Evolutionary conservation across 129 eudicot genomes (phyloP), one percentile per base, ranked within the genome.

Genomic region (Mikania micrantha): DNA sequence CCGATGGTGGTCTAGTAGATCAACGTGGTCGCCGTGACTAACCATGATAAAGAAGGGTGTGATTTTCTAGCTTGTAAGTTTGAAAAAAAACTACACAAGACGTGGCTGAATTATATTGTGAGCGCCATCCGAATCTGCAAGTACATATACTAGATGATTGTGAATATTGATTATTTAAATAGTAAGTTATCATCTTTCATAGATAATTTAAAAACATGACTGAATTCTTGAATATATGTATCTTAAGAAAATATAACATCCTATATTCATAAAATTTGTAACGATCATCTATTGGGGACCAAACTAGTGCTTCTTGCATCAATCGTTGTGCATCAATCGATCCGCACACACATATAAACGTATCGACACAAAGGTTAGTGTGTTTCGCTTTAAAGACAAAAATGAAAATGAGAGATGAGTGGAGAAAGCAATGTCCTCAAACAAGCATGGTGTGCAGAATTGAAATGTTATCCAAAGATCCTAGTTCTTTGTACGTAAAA

Each of bases 391-490:
- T 15, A 22, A 62, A 66, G 64, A 66, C 40, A 44, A 22, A n/a
- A 64, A 39, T 7, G 13, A 44, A 44, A 65, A 24, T 66, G 71
- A 19, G 28, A 16, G 52, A 66, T 64, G 25, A 56, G 19, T 25
- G 29, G 48, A 61, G 42, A 42, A n/a, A 65, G 57, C 54, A 65
- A 44, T 27, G 70, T 65, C 57, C 57, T 65, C 44, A 25, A 49
- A 66, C 57, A 66, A 25, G 44, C 58, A 66, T 66, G 58, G 40
- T 42, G 71, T 66, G n/a, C n/a, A n/a, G n/a, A n/a, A n/a, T n/a
- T n/a, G n/a, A n/a, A n/a, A 66, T 44, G 27, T 40, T 45, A 66
- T 4, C 71, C 35, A 44, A 44, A 44, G 2, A 16, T 44, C 40
- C 38, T 66, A 28, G 8, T 4, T 8, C 4, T 54, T 54, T 54